Evolutionary conservation across 2,329 filamentous ascomycete genomes (phyloP), one percentile per base, ranked within the genome.

Genomic region (Samsoniella hepiali): DNA sequence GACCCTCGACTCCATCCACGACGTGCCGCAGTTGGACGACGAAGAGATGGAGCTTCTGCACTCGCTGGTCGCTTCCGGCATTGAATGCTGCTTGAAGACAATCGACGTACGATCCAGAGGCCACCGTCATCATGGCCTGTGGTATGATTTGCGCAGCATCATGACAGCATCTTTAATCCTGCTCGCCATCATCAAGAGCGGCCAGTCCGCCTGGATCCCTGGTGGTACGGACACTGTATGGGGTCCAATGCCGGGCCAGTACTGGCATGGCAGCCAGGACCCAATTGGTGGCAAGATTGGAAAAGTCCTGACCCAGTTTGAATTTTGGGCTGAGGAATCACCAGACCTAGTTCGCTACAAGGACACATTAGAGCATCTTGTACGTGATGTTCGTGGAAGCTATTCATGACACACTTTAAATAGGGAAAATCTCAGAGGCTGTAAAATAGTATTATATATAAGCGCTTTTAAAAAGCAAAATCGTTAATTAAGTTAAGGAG

Each of bases 121-220:
- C 53, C 66, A 71, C 55, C 61, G 70, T 10, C 70, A 70, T 45
- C 70, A 72, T 40, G 70, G 70, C 2, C 66, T 68, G 0, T 72
- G 70, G 70, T 72, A 67, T 32, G 67, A 67, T 22, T 53, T 68
- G 38, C 68, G 70, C 2, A 67, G 65, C 42, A 64, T 68, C 44
- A 69, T 69, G 64, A 65, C 63, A 10, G 64, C 67, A 13, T 63
- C 66, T 13, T 50, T 68, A 3, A 58, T 67, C 15, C 60, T 70
- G 31, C 57, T 68, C 11, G 68, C 63, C 27, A 60, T 68, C 13
- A 59, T 68, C 54, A 68, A 68, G 59, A 66, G 64, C 27, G 68
- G 67, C 13, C 63, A 66, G 38, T 59, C 47, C 3, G 64, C 53
- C 11, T 68, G 68, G 68, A 69, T 68, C 4, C 68, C 67, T 0